Evolutionary conservation across 768 basidiomycete species (phyloP).

Genomic region (Xerocomus spinulosus): DNA sequence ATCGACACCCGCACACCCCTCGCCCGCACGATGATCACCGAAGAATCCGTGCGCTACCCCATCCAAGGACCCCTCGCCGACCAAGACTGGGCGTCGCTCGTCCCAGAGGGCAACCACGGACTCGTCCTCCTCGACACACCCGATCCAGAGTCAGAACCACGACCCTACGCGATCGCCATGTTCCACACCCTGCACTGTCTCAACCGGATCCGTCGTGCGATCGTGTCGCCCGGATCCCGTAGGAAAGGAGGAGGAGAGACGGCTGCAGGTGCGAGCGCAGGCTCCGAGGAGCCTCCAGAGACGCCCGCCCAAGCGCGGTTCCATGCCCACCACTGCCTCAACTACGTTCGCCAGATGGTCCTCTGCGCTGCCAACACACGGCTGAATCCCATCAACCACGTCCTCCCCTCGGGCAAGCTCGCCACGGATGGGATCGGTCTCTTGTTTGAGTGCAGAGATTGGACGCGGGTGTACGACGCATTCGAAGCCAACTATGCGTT

Average conservation of each 20-base stretch:
- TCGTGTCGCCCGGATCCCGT: conserved; percentile 6
- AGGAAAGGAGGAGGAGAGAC: too few relatives aligned
- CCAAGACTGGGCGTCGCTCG: conserved; percentile 23
- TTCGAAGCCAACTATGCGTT: conserved; percentile 19
- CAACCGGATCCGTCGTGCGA: conserved; percentile 31
- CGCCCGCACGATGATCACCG: conserved; percentile 14
- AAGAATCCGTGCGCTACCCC: conserved; percentile 25
- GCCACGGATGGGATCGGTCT: conserved; percentile 22
- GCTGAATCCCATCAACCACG: conserved; percentile 24
- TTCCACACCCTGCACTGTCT: conserved; percentile 41
- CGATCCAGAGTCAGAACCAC: neutral
- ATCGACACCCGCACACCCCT: neutral
- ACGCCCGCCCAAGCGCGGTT: neutral
- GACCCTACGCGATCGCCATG: conserved; percentile 35
- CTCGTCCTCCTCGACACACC: conserved; percentile 12
- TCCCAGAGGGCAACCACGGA: conserved; percentile 17
- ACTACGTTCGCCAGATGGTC: conserved; percentile 38
- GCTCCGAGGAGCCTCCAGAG: neutral
- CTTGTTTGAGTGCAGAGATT: conserved; percentile 20
- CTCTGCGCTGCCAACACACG: conserved; percentile 33
- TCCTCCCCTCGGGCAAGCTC: conserved; percentile 4
- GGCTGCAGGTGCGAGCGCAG: too few relatives aligned
- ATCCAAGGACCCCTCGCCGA: conserved; percentile 21
- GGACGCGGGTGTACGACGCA: conserved; percentile 18
- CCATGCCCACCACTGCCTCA: conserved; percentile 35